phyloP scores from a whole-genome alignment of 2,329 filamentous ascomycete species.

The Xylaria hypoxylon region DNA sequence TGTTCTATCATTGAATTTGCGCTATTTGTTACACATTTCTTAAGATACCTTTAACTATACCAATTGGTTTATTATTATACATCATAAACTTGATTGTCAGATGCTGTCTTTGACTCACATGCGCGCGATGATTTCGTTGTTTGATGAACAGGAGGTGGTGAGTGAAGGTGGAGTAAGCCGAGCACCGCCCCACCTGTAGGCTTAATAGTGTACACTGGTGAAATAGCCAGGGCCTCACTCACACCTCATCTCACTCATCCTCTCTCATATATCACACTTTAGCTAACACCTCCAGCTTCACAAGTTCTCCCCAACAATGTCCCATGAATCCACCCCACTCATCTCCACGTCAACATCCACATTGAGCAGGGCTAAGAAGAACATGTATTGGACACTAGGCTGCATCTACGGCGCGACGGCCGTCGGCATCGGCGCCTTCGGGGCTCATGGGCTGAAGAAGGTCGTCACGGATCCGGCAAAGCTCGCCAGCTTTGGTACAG shows the following conservation, averaged over 20 bases:
- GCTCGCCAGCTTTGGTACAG: constrained; percentile 71
- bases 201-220: neutral
- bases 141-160: too few species aligned
- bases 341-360: constrained; percentile 35
- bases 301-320: constrained; percentile 20
- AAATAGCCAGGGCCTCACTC: neutral
- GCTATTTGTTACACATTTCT: too few species aligned
- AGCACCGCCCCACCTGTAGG: constrained; percentile 5
- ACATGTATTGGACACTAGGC: constrained; percentile 69
- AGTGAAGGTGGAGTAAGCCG: neutral
- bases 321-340: constrained; percentile 39
- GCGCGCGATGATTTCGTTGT: too few species aligned
- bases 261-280: neutral
- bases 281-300: neutral
- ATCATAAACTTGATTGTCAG: too few species aligned
- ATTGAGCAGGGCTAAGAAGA: constrained; percentile 30
- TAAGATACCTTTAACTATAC: too few species aligned
- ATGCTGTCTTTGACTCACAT: too few species aligned
- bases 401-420: constrained; percentile 71
- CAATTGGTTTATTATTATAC: too few species aligned
- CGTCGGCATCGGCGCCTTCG: constrained; percentile 74
- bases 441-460: constrained; percentile 74
- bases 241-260: neutral
- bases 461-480: constrained; percentile 68
- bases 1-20: too few species aligned